Conservation (phyloP, 306 rosid genomes). For the Vicia faba region DNA sequence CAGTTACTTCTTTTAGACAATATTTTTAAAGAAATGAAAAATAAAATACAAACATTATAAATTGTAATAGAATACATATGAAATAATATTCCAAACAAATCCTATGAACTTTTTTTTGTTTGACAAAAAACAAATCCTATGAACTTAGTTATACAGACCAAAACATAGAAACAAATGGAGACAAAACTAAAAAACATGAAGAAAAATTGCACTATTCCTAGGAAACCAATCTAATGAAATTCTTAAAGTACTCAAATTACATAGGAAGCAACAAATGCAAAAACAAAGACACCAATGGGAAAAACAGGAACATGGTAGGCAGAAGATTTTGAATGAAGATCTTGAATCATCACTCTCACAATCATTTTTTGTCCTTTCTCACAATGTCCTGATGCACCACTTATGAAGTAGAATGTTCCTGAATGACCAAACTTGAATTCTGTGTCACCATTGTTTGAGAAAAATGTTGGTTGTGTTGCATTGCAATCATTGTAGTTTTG, state of each 20-base stretch:
- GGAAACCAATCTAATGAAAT: neutral
- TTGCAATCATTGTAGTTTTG: conserved; percentile 64
- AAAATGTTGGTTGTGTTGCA: conserved; percentile 72
- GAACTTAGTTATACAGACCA: conserved; percentile 3
- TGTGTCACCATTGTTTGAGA: conserved; percentile 66
- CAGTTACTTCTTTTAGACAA: too few species aligned
- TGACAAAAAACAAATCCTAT: neutral
- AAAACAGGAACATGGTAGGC: conserved; percentile 35
- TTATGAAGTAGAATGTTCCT: conserved; percentile 80
- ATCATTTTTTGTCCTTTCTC: conserved; percentile 74
- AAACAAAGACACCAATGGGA: conserved; percentile 23
- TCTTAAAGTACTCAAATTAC: conserved; percentile 16
- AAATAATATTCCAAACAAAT: conserved; percentile 25
- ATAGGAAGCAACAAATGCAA: conserved; percentile 26
- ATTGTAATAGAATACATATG: neutral
- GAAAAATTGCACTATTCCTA: neutral
- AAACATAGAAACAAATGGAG: neutral
- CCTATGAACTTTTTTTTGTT: too few species aligned
- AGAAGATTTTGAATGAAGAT: conserved; percentile 43
- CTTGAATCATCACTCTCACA: conserved; percentile 58
- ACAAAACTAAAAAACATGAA: neutral
- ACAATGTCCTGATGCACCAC: conserved; percentile 81
- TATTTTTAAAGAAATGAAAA: too few species aligned
- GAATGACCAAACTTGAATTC: conserved; percentile 51
- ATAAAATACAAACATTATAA: neutral